Percentiles rank a stretch among this genome's conserved stretches.
Conservation (phyloP, 495 filamentous ascomycete genomes). For the Neohortaea acidophila region DNA sequence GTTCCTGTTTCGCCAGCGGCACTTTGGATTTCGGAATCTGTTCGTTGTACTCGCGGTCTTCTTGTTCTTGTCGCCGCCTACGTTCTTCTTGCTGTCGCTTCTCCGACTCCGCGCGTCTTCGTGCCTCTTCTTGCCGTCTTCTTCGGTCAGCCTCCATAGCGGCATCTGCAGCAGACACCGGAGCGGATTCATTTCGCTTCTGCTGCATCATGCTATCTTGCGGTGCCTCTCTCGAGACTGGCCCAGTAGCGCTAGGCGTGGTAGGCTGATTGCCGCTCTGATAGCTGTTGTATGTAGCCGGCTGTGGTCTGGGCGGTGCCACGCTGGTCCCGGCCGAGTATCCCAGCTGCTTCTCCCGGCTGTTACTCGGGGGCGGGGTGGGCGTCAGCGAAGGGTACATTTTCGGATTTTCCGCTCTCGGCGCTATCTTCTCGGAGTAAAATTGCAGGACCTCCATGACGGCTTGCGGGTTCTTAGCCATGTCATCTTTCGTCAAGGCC, state of each 20-base stretch:
- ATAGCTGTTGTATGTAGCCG: constrained; percentile 32
- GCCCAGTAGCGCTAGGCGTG: constrained; percentile 29
- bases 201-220: constrained; percentile 13
- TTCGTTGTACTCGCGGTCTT: constrained; percentile 59
- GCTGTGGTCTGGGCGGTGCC: constrained; percentile 60
- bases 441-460: constrained; percentile 96
- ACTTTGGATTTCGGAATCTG: constrained; percentile 60
- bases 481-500: constrained; percentile 94
- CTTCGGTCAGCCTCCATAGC: constrained; percentile 25
- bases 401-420: constrained; percentile 66
- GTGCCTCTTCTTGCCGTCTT: constrained; percentile 28
- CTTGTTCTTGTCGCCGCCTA: constrained; percentile 50
- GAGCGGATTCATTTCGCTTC: constrained; percentile 15
- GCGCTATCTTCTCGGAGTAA: constrained; percentile 79
- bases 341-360: constrained; percentile 51
- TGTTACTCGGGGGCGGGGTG: constrained; percentile 42
- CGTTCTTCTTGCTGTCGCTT: constrained; percentile 43
- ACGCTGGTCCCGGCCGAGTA: constrained; percentile 50
- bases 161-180: constrained; percentile 9
- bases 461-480: constrained; percentile 93
- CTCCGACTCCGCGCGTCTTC: constrained; percentile 40
- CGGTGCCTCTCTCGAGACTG: constrained; percentile 8
- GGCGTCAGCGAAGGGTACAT: constrained; percentile 57
- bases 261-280: constrained; percentile 22
- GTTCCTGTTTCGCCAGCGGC: constrained; percentile 73